Base-by-base conservation (phyloP, 495 filamentous ascomycete species). In the Monascus purpureus region DNA sequence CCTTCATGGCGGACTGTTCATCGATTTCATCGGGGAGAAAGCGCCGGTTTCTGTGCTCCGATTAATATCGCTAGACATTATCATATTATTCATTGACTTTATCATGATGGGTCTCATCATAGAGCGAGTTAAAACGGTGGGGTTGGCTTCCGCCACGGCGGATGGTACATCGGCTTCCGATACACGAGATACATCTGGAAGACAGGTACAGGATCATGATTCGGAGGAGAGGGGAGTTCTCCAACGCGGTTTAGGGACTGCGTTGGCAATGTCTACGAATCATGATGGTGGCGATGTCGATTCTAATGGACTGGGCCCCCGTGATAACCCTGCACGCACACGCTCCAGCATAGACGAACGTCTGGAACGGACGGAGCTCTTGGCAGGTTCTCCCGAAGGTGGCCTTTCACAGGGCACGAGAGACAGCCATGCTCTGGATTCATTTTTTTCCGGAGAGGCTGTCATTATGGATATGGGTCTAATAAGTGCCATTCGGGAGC, bases 11-110 rank as follows among this genome's bases (percentile, higher is more conserved):
- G 82, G 86, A 6, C 49, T 93, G 19, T 66, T 90, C 25, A 75
- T 93, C 37, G 80, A 93, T 52, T 87, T 94, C 47, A 75, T 93
- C 35, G 86, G 86, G 6, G 82, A 92, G 59, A 72, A 72, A 46
- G 75, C 75, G 17, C 82, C 85, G 5, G 70, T 74, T 1, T 72
- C 77, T 25, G 73, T 71, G 39, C 50, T 77, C 8, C 61, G 71
- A 24, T 65, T 87, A 16, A 44, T 84, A 5, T 37, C 57, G 2
- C 58, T 84, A 28, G 85, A 93, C 48, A 14, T 75, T 14, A 38
- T 78, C 1, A 60, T 88, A 17, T 46, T 86, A 32, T 47, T 57
- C 1, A 47, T 88, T 30, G 81, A 93, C 53, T 61, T 82, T 22
- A 47, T 85, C 17, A 81, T 87, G 69, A 48, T 93, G 34, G 72